Conservation (phyloP, 257 asterid genomes). For the Solanum phureja region DNA sequence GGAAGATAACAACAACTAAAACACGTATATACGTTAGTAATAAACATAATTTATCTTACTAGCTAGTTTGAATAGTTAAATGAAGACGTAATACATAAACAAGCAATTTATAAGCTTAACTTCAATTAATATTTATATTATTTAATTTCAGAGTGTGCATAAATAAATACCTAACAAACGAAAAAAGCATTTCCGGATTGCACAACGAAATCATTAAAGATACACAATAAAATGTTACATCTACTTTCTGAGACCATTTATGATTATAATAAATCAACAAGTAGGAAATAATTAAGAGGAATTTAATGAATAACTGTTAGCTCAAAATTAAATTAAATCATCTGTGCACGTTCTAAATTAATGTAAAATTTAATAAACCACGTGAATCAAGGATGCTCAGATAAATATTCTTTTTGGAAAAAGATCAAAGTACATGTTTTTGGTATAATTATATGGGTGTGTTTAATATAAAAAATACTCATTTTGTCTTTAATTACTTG, state of each 20-base stretch:
- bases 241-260: not conserved
- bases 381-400: not conserved
- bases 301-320: not conserved
- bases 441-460: no score
- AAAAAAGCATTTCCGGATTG: not conserved
- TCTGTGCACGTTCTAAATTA: not conserved
- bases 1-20: not conserved
- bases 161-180: not conserved
- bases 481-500: no score
- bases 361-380: not conserved
- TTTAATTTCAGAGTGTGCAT: not conserved
- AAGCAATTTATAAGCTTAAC: no score
- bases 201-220: not conserved
- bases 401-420: no score
- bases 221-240: not conserved
- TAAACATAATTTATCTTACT: not conserved
- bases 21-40: not conserved
- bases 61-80: not conserved
- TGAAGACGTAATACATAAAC: not conserved
- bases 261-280: not conserved
- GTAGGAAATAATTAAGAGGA: not conserved
- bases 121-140: accelerated
- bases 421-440: not conserved
- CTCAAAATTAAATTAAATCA: not conserved
- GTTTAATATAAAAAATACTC: no score